phyloP scores from a whole-genome alignment of 768 basidiomycete species.

The Piloderma croceum region DNA sequence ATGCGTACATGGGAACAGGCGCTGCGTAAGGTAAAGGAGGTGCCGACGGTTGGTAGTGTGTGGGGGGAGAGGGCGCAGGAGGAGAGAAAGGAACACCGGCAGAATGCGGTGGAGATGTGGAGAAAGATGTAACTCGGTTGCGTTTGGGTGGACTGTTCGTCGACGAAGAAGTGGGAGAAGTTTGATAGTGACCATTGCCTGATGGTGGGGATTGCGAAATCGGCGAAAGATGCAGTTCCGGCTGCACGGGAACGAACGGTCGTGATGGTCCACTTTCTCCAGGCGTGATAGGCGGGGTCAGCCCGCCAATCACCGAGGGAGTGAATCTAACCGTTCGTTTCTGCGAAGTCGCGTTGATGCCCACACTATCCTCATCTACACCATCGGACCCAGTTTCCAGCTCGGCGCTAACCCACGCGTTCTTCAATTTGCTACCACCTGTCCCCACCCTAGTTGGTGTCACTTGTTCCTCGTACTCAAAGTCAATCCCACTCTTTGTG shows the following conservation, averaged over 20 bases:
- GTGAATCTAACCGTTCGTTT: conserved; percentile 47
- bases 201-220: too few relatives aligned
- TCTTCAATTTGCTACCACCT: conserved; percentile 16
- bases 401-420: conserved; percentile 39
- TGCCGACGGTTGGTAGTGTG: background rate
- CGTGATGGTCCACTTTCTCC: too few relatives aligned
- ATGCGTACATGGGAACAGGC: too few relatives aligned
- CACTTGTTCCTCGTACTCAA: conserved; percentile 26
- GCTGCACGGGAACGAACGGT: too few relatives aligned
- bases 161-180: conserved; percentile 14
- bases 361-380: conserved; percentile 27
- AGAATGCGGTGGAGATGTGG: background rate
- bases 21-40: conserved; percentile 12
- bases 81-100: conserved; percentile 14
- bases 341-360: conserved; percentile 21
- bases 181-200: too few relatives aligned
- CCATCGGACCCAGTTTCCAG: conserved; percentile 36
- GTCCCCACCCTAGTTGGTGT: conserved; percentile 18
- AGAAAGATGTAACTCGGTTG: conserved; percentile 18
- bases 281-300: too few relatives aligned
- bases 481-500: conserved; percentile 18
- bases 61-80: conserved; percentile 9
- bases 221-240: too few relatives aligned
- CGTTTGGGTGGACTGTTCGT: conserved; percentile 16
- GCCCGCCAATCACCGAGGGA: conserved; percentile 36